phyloP scores from a whole-genome alignment of 2,329 filamentous ascomycete species.

The Diaporthe eres region DNA sequence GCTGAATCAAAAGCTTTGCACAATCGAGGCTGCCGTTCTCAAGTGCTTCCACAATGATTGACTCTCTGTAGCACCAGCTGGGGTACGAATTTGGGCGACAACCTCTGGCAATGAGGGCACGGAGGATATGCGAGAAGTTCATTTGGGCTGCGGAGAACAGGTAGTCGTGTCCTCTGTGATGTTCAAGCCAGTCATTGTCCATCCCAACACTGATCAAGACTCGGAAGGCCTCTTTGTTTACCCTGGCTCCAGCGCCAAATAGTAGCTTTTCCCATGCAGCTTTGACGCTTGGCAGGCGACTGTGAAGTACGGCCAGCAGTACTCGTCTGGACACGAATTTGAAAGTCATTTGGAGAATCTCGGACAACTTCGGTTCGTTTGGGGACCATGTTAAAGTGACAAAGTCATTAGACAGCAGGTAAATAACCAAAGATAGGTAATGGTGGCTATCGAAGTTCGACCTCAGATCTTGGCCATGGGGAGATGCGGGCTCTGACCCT shows the following conservation, averaged over 20 bases:
- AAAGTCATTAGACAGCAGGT: not conserved
- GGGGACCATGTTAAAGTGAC: too few relatives aligned
- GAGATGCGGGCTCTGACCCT: not conserved
- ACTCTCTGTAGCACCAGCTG: rapidly evolving
- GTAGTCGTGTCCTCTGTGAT: not conserved
- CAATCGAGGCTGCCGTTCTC: not conserved
- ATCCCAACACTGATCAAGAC: not conserved
- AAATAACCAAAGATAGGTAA: not conserved
- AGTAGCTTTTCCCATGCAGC: not conserved
- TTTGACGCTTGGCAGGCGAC: not conserved
- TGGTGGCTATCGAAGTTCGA: not conserved
- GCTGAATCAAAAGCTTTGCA: not conserved
- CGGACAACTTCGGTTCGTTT: too few relatives aligned
- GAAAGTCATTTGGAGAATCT: not conserved
- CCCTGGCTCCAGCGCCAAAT: too few relatives aligned
- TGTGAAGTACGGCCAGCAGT: not conserved
- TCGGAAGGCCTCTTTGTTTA: not conserved
- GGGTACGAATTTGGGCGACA: not conserved
- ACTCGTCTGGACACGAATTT: not conserved
- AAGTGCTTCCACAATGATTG: not conserved
- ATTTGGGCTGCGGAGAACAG: not conserved
- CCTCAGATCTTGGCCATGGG: not conserved
- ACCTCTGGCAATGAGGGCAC: not conserved
- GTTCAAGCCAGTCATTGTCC: not conserved
- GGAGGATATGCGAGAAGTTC: not conserved